Percentiles rank a stretch among this genome's conserved stretches.
Evolutionary conservation across 176 grass and related monocot genomes (phyloP).

Genomic region (Triticum dicoccoides): DNA sequence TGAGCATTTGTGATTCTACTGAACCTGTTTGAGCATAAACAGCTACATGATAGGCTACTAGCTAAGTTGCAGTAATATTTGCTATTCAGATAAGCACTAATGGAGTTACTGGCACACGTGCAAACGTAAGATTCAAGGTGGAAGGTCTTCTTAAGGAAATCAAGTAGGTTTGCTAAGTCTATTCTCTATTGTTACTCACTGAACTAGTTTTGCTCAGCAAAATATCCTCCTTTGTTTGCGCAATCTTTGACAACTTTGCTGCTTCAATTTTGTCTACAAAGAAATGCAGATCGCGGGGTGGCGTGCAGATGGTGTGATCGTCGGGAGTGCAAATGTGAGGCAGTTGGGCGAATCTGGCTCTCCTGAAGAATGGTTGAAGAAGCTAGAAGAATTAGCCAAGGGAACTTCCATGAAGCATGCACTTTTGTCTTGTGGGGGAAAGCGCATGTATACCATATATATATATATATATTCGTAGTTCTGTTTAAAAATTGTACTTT

Average conservation of each 20-base stretch:
- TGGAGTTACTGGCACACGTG: slow-evolving; percentile 84
- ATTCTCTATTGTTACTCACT: background rate
- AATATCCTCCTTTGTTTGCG: background rate
- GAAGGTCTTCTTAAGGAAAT: slow-evolving; percentile 90
- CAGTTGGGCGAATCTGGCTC: slow-evolving; percentile 53
- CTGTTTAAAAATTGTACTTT: background rate
- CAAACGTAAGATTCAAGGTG: slow-evolving; percentile 66
- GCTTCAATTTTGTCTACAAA: background rate
- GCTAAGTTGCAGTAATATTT: slow-evolving; percentile 15
- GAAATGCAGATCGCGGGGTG: slow-evolving; percentile 60
- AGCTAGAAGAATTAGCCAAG: slow-evolving; percentile 67
- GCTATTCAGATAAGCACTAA: slow-evolving; percentile 69
- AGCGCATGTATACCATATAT: background rate
- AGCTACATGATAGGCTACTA: background rate
- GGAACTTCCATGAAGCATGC: slow-evolving; percentile 54
- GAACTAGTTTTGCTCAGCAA: background rate
- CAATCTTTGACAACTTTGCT: background rate
- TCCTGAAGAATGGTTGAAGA: slow-evolving; percentile 79
- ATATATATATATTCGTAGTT: background rate
- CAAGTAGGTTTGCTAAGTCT: slow-evolving; percentile 58
- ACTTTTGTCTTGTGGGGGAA: background rate
- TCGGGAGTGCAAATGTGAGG: too few relatives aligned
- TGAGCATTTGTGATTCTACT: background rate
- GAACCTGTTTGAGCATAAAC: background rate
- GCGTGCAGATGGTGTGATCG: slow-evolving; percentile 62